phyloP scores from a whole-genome alignment of 352 stramenopile genomes.

The Phytophthora cactorum region DNA sequence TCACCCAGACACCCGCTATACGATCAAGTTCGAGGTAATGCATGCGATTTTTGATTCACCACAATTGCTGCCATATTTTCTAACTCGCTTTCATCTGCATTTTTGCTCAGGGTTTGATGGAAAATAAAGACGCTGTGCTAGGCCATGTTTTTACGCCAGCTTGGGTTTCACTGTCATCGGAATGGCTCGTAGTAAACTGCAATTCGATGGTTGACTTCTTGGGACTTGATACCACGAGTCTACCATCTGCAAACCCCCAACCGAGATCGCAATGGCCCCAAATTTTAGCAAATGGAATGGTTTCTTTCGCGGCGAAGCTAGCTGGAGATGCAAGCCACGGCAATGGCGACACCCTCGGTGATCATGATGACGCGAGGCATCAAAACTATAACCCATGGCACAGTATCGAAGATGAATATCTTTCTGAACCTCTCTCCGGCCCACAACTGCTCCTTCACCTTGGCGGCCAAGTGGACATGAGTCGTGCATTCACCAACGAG shows the following conservation, averaged over 20 bases:
- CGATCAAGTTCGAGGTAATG: conserved; percentile 62
- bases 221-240: not conserved
- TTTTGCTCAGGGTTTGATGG: conserved; percentile 45
- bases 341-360: conserved; percentile 56
- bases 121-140: conserved; percentile 15
- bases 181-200: conserved; percentile 63
- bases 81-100: not conserved
- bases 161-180: conserved; percentile 39
- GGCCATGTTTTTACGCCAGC: conserved; percentile 55
- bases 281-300: conserved; percentile 44
- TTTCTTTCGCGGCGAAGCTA: conserved; percentile 43
- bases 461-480: conserved; percentile 70
- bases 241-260: conserved; percentile 1
- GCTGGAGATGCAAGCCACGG: conserved; percentile 33
- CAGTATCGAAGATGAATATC: conserved; percentile 48
- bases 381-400: conserved; percentile 75
- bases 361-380: conserved; percentile 34
- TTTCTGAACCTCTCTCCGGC: conserved; percentile 61
- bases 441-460: conserved; percentile 64
- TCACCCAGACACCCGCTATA: conserved; percentile 57
- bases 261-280: conserved; percentile 43
- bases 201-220: conserved; percentile 47
- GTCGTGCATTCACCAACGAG: conserved; percentile 42
- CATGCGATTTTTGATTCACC: not conserved
- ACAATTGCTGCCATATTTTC: not conserved